Conservation (phyloP, 768 basidiomycete genomes). For the Hericium erinaceus region DNA sequence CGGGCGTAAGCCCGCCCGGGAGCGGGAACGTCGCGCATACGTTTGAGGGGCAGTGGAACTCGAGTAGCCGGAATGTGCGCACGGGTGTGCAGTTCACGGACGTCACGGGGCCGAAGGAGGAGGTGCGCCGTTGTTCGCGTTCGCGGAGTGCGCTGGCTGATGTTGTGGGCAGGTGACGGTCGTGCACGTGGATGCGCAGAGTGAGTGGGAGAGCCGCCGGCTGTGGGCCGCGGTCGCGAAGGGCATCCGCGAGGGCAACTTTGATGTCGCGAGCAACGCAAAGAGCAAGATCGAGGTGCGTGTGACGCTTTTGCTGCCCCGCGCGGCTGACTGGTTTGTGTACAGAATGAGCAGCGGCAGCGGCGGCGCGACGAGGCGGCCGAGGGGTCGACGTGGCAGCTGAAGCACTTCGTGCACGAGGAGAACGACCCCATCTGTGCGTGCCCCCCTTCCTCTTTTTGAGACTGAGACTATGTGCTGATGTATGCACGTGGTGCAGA, state of each 20-base stretch:
- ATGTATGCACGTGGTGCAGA: constrained; percentile 29
- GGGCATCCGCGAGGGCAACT: constrained; percentile 87
- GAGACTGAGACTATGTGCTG: background rate
- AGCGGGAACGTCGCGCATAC: constrained; percentile 19
- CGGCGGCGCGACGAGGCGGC: constrained; percentile 73
- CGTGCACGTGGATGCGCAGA: constrained; percentile 48
- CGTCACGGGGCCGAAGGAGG: constrained; percentile 63
- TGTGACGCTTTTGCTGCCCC: background rate
- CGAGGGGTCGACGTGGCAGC: constrained; percentile 60
- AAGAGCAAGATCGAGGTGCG: constrained; percentile 85
- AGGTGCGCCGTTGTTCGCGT: no score
- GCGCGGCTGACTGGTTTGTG: background rate
- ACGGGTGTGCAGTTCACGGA: constrained; percentile 62
- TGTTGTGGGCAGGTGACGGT: no score
- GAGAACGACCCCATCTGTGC: constrained; percentile 66
- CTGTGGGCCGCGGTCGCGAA: constrained; percentile 83
- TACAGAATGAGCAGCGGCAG: constrained; percentile 87
- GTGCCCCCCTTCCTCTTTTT: constrained; percentile 20
- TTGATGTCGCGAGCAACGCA: constrained; percentile 80
- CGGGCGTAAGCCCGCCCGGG: constrained; percentile 42
- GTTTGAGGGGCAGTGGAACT: constrained; percentile 82
- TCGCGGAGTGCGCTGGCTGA: no score
- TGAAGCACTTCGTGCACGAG: constrained; percentile 69
- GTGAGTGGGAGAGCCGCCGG: constrained; percentile 80
- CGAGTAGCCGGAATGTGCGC: constrained; percentile 44